Conservation (phyloP, 192 early-diverging fungal species). For the Mortierella alpina region DNA sequence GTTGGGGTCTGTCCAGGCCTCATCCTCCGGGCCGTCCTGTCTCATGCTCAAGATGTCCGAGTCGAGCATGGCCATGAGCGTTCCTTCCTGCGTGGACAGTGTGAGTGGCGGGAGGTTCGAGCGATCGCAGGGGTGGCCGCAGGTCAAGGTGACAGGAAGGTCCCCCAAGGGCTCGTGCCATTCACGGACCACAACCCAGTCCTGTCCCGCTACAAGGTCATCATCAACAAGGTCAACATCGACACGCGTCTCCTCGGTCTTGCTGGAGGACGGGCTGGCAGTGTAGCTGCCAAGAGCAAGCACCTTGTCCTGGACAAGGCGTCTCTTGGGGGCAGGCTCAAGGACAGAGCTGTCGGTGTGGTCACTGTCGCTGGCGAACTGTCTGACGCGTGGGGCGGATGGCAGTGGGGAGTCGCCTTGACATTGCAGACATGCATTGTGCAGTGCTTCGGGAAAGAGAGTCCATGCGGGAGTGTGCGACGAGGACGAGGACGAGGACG, state of each 20-base stretch:
- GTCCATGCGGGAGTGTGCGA: constrained; percentile 6
- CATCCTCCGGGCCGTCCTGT: constrained; percentile 8
- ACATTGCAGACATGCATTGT: constrained; percentile 5
- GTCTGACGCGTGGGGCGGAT: background rate
- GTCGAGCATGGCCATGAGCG: constrained; percentile 9
- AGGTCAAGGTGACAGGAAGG: background rate
- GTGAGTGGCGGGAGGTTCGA: background rate
- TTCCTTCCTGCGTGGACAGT: constrained; percentile 8
- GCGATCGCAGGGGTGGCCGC: constrained; percentile 9
- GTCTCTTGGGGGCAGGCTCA: constrained; percentile 9
- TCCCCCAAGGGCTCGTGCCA: constrained; percentile 8
- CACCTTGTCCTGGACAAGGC: constrained; percentile 8
- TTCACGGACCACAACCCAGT: constrained; percentile 16
- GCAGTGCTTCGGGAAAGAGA: constrained; percentile 12
- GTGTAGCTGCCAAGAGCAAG: background rate
- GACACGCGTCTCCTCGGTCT: no score
- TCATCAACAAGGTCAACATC: background rate
- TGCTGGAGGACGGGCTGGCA: background rate
- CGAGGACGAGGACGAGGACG: no score
- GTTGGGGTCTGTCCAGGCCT: background rate
- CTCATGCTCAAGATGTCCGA: constrained; percentile 18
- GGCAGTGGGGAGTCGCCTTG: background rate
- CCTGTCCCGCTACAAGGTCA: background rate
- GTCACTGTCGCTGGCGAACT: background rate
- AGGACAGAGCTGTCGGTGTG: background rate